These are phyloP conservation scores for Clavispora phyllophila DNA, from an alignment of 805 yeast genomes.

Conservation along the genomic window DNA sequence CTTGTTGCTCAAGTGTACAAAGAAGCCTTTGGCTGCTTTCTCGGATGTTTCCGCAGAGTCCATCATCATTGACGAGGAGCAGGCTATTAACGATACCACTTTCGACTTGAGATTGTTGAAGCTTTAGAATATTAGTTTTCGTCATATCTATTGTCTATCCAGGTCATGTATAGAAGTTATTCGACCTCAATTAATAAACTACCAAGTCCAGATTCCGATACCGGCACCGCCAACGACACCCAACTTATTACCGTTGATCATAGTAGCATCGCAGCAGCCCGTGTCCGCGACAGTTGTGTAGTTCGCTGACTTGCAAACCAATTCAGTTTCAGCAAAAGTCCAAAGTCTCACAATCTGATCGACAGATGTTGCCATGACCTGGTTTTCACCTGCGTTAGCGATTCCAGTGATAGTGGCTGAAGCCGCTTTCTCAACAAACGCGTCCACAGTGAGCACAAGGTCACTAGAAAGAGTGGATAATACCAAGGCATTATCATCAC, in stretches of 20 bases:
- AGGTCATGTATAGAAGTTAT: background rate
- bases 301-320: constrained; percentile 29
- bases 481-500: constrained; percentile 80
- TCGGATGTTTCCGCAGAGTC: constrained; percentile 36
- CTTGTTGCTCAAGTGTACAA: constrained; percentile 71
- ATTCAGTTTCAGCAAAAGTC: constrained; percentile 31
- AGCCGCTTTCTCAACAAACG: constrained; percentile 57
- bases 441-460: constrained; percentile 19
- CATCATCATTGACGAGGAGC: constrained; percentile 78
- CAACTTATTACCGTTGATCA: constrained; percentile 22
- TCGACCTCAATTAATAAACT: background rate
- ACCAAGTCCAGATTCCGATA: constrained; percentile 45
- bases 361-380: constrained; percentile 61
- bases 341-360: constrained; percentile 77
- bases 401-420: constrained; percentile 82
- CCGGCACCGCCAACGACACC: constrained; percentile 80
- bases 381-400: constrained; percentile 21
- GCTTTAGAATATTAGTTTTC: constrained; percentile 30
- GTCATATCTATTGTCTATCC: background rate
- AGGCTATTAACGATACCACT: constrained; percentile 65
- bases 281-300: constrained; percentile 91
- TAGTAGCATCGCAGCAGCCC: constrained; percentile 55
- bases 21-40: constrained; percentile 51
- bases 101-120: constrained; percentile 74
- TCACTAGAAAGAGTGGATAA: constrained; percentile 18